Conservation (phyloP, 1,139 yeast species). For the Arxiozyma telluris region DNA sequence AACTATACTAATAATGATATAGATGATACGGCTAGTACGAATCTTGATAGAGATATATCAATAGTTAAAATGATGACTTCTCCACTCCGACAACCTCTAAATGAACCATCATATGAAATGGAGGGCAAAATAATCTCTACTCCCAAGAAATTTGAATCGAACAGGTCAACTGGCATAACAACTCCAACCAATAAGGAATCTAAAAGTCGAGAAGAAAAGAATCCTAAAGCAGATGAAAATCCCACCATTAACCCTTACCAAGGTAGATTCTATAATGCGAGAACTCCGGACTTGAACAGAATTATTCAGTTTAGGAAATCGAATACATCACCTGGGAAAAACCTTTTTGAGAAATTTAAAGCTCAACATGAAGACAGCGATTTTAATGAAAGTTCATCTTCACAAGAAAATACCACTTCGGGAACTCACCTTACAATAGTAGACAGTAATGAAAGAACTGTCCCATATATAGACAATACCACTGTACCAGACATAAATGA, state of each 20-base stretch:
- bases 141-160: background rate
- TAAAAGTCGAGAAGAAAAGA: no score
- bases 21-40: background rate
- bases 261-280: slow-evolving; percentile 9
- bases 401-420: background rate
- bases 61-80: slow-evolving; percentile 1
- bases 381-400: background rate
- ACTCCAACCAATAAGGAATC: background rate
- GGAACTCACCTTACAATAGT: background rate
- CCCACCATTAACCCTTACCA: background rate
- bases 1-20: background rate
- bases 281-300: slow-evolving; percentile 26
- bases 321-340: slow-evolving; percentile 12
- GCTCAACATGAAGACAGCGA: slow-evolving; percentile 11
- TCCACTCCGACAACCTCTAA: background rate
- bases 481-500: background rate
- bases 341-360: slow-evolving; percentile 10
- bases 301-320: slow-evolving; percentile 19
- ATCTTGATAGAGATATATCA: background rate
- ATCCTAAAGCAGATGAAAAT: background rate
- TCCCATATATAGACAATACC: background rate
- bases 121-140: background rate
- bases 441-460: background rate
- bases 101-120: background rate
- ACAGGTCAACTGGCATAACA: background rate